Evolutionary conservation across 192 early-diverging fungal genomes (phyloP).

Genomic region (Umbelopsis vinacea): DNA sequence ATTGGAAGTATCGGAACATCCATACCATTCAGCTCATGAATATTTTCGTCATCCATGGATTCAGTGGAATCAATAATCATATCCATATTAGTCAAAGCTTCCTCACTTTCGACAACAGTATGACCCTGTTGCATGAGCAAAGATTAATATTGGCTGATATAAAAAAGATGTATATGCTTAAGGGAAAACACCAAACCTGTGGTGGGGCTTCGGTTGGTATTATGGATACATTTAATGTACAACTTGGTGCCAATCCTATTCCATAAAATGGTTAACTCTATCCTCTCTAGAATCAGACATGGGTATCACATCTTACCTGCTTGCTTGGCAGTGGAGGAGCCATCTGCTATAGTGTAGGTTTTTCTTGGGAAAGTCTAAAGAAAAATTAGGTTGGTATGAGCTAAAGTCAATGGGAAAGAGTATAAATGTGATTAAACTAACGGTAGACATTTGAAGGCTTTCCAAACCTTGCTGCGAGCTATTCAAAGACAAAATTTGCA

Average conservation of each 20-base stretch:
- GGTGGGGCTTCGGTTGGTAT: not conserved
- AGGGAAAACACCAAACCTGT: not conserved
- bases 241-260: conserved; percentile 5
- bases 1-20: not conserved
- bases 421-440: not conserved
- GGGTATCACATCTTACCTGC: not conserved
- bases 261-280: not conserved
- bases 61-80: not conserved
- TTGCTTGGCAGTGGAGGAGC: not conserved
- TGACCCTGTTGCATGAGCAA: not conserved
- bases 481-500: not conserved
- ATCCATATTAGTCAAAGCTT: not conserved
- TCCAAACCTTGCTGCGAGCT: not conserved
- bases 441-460: conserved; percentile 4
- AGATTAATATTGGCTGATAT: not conserved
- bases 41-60: not conserved
- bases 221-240: conserved; percentile 10
- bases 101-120: not conserved
- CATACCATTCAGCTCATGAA: not conserved
- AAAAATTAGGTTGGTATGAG: not conserved
- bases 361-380: not conserved
- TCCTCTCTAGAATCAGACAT: not conserved
- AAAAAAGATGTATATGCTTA: not conserved
- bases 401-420: not conserved
- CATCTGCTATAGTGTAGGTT: conserved; percentile 1